Percentiles rank a stretch among this genome's conserved stretches.
These are phyloP conservation scores for Lasiodiplodia citricola DNA, from an alignment of 2,329 filamentous ascomycete genomes.

Conservation along the genomic window DNA sequence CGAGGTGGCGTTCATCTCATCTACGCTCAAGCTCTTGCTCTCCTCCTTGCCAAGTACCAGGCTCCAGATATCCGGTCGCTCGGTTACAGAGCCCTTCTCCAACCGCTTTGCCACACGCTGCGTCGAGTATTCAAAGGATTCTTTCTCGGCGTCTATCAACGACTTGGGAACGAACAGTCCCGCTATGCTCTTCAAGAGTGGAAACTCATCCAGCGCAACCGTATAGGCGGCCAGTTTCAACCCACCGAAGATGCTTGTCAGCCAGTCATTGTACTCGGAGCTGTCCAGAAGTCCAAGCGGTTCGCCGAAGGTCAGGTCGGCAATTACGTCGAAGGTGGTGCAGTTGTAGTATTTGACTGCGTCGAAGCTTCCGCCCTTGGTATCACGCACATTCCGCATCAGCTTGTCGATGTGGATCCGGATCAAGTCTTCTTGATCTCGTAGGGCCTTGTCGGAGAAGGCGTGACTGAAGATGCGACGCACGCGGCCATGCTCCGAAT, in stretches of 20 bases:
- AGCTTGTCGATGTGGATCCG: slow-evolving; percentile 38
- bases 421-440: slow-evolving; percentile 39
- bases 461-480: slow-evolving; percentile 33
- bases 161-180: not conserved
- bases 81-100: slow-evolving; percentile 21
- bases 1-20: slow-evolving; percentile 44
- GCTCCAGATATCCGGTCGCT: slow-evolving; percentile 43
- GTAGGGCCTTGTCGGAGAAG: slow-evolving; percentile 39
- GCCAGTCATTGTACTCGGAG: slow-evolving; percentile 40
- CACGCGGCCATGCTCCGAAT: slow-evolving; percentile 28
- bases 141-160: not conserved
- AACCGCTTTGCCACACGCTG: slow-evolving; percentile 35
- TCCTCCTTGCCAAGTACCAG: slow-evolving; percentile 45
- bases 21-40: slow-evolving; percentile 17
- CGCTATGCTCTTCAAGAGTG: not conserved
- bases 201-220: not conserved
- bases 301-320: slow-evolving; percentile 40
- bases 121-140: not conserved
- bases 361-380: not conserved
- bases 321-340: slow-evolving; percentile 43
- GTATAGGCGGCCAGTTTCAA: slow-evolving; percentile 27
- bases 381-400: slow-evolving; percentile 29
- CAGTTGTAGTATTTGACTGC: slow-evolving; percentile 14
- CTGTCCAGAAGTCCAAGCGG: slow-evolving; percentile 38
- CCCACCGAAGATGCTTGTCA: slow-evolving; percentile 35